phyloP scores from a whole-genome alignment of 2,329 filamentous ascomycete species.

The Ophiosphaerella narmari region DNA sequence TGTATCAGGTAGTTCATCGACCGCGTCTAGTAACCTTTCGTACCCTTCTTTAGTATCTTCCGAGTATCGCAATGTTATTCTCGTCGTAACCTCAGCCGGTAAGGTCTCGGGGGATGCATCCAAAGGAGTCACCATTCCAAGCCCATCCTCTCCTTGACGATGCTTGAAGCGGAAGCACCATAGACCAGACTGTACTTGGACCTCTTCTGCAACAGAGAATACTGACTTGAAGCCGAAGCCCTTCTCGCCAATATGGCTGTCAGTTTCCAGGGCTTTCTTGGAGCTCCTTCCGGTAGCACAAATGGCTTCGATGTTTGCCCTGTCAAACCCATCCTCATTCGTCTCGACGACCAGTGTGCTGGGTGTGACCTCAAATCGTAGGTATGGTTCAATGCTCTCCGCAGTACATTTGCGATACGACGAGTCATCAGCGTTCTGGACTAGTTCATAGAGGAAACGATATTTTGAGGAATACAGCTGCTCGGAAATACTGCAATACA shows the following conservation, averaged over 20 bases:
- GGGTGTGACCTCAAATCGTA: conserved; percentile 22
- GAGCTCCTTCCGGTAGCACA: conserved; percentile 45
- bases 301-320: conserved; percentile 44
- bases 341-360: conserved; percentile 49
- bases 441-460: conserved; percentile 34
- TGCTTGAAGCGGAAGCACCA: conserved; percentile 48
- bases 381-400: conserved; percentile 13
- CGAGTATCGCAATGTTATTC: conserved; percentile 18
- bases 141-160: conserved; percentile 47
- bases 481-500: conserved; percentile 16
- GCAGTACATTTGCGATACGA: conserved; percentile 20
- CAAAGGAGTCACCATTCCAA: conserved; percentile 59
- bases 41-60: conserved; percentile 3
- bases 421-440: conserved; percentile 54
- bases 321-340: conserved; percentile 52
- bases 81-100: conserved; percentile 14
- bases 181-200: conserved; percentile 47
- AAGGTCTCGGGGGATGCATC: conserved; percentile 18
- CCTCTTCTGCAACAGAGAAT: conserved; percentile 40
- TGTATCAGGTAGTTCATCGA: conserved; percentile 15
- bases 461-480: conserved; percentile 31
- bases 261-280: conserved; percentile 27
- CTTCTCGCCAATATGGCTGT: conserved; percentile 44
- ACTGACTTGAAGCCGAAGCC: conserved; percentile 47
- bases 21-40: conserved; percentile 5